Conservation (phyloP, 805 yeast genomes). For the Candida nanaspora region DNA sequence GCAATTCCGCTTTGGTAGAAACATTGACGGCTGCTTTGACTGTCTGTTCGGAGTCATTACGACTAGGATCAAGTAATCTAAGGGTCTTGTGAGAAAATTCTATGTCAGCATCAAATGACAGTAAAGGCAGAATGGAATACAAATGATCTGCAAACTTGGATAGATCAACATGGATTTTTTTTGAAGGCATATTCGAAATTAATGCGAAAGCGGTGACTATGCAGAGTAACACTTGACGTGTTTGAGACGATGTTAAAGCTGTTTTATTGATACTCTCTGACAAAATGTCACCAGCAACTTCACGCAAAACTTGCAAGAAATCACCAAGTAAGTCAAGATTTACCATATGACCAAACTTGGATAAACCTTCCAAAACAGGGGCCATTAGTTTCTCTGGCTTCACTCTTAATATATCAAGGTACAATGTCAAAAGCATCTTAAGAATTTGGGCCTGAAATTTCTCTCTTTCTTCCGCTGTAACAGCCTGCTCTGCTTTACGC, state of each 20-base stretch:
- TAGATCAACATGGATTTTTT: constrained; percentile 73
- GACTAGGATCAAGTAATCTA: constrained; percentile 72
- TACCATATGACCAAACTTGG: constrained; percentile 86
- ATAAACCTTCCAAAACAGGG: constrained; percentile 83
- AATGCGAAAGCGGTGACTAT: constrained; percentile 87
- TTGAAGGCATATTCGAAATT: constrained; percentile 64
- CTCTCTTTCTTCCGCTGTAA: constrained; percentile 84
- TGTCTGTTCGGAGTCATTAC: constrained; percentile 22
- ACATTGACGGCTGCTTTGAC: constrained; percentile 73
- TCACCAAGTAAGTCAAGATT: constrained; percentile 92
- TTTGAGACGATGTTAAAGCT: constrained; percentile 34
- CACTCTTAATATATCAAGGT: constrained; percentile 67
- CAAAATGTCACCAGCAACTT: constrained; percentile 51
- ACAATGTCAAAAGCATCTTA: constrained; percentile 62
- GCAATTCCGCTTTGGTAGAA: constrained; percentile 81
- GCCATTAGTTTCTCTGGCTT: constrained; percentile 67
- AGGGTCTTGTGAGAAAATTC: constrained; percentile 80
- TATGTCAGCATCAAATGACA: constrained; percentile 73
- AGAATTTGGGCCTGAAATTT: constrained; percentile 77
- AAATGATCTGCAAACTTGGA: constrained; percentile 72
- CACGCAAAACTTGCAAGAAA: constrained; percentile 81
- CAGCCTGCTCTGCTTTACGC: constrained; percentile 78
- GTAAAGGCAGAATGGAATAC: constrained; percentile 58
- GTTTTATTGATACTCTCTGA: constrained; percentile 37
- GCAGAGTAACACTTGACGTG: constrained; percentile 73